Base-by-base conservation (phyloP, 1,284 basidiomycete species). In the Rhodotorula sp. region DNA sequence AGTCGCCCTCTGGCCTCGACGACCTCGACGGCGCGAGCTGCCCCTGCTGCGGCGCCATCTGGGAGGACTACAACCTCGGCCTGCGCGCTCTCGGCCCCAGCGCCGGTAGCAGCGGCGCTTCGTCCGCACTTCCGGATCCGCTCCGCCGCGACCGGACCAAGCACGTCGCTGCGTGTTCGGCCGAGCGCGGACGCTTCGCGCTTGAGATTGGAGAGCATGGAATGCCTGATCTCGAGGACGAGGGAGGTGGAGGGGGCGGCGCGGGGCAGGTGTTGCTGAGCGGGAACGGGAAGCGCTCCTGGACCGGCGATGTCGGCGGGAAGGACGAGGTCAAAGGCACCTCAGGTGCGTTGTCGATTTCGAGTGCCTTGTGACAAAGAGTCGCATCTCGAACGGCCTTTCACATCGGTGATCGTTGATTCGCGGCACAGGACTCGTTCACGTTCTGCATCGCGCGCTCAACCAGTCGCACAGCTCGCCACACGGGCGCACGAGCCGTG, bases 11-110 rank as follows among this genome's bases (percentile, higher is more conserved):
- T 27, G 48, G 12, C 19, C 23, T 5, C 13, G 52, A 13, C 4
- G 46, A 21, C n/a, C 14, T 21, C 9, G 61, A 55, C 10, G 23
- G 42, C 1, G 21, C 56, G 10, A 12, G 23, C 3, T 69, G 71
- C 42, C 71, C 71, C 23, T 63, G 58, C 58, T 72, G 71, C 50
- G 64, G 60, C 16, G 61, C 53, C 7, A 16, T 27, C n/a, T 72
- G 71, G 71, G n/a, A 9, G 3, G 64, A 69, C 27, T 25, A 34
- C 34, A 34, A 34, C 34, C 34, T 34, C 34, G 34, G 34, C 34
- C 34, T 34, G 68, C 21, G 49, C 23, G 9, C 53, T 68, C 14
- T 2, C 19, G 13, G 19, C 50, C 17, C 25, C 44, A 9, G 27
- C 45, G 34, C 34, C n/a, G 13, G 13, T 2, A 21, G 9, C 14